These are phyloP conservation scores for Aeschynomene evenia DNA, from an alignment of 306 rosid species.

Conservation along the genomic window DNA sequence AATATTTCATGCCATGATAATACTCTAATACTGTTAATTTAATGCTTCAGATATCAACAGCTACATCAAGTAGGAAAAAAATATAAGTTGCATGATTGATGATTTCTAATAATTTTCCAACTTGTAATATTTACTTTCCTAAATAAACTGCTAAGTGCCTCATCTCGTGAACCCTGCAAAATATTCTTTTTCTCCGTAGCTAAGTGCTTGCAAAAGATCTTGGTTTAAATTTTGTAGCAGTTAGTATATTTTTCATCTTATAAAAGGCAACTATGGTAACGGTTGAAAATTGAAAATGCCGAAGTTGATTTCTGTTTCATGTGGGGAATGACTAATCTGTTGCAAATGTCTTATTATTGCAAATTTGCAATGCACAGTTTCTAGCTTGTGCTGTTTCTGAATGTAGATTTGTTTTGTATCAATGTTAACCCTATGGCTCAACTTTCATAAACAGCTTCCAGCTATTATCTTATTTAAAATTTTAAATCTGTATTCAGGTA, in stretches of 20 bases:
- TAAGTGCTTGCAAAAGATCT: not conserved
- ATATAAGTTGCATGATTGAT: not conserved
- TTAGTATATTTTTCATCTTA: not conserved
- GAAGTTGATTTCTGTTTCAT: not conserved
- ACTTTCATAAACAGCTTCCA: slow-evolving; percentile 14
- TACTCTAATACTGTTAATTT: not conserved
- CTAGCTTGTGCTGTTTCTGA: slow-evolving; percentile 7
- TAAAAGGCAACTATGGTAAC: not conserved
- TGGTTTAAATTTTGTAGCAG: not conserved
- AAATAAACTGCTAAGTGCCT: not conserved
- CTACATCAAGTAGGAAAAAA: not conserved
- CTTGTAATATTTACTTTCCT: not conserved
- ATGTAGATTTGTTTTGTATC: not conserved
- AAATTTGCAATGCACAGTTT: not conserved
- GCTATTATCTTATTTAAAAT: slow-evolving; percentile 16
- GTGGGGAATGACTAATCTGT: slow-evolving; percentile 7
- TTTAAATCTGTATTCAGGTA: slow-evolving; percentile 49
- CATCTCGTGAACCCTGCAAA: not conserved
- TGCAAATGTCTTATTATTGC: slow-evolving; percentile 4
- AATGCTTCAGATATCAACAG: slow-evolving; percentile 1
- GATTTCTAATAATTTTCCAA: not conserved
- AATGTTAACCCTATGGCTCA: not conserved
- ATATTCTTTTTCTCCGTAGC: not conserved
- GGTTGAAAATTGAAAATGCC: no score
- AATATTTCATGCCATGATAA: slow-evolving; percentile 27